A percentile compares a stretch with the other conserved stretches of the same genome.
phyloP scores from a whole-genome alignment of 192 early-diverging fungal species.

The Mortierella hygrophila region DNA sequence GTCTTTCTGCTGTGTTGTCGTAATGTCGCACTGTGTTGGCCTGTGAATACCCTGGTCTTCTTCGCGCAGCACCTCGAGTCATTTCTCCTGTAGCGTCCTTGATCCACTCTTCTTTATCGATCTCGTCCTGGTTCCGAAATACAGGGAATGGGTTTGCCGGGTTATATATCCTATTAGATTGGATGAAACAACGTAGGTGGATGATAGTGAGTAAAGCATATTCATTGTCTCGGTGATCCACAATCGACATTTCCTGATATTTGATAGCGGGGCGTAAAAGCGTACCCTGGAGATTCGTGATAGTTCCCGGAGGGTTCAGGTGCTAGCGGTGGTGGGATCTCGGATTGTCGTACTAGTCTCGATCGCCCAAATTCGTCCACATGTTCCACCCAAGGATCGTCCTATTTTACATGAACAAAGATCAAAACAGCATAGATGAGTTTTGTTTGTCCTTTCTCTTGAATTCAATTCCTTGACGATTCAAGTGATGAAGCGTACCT shows the following conservation, averaged over 20 bases:
- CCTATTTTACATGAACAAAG: slow-evolving; percentile 10
- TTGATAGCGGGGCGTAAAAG: background rate
- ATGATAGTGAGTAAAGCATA: no score
- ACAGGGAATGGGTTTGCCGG: slow-evolving; percentile 40
- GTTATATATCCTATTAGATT: slow-evolving; percentile 16
- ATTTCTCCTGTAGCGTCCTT: slow-evolving; percentile 25
- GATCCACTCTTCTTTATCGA: slow-evolving; percentile 37
- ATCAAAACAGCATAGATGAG: no score
- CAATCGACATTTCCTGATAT: background rate
- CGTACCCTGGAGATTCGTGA: slow-evolving; percentile 11
- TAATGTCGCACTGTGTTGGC: slow-evolving; percentile 54
- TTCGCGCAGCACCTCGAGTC: background rate
- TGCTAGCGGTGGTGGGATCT: slow-evolving; percentile 51
- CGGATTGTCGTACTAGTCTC: slow-evolving; percentile 68
- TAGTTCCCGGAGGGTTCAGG: slow-evolving; percentile 5
- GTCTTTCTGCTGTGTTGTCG: slow-evolving; percentile 64
- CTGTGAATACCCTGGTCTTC: slow-evolving; percentile 15
- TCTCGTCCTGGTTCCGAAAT: slow-evolving; percentile 33
- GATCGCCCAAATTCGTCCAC: slow-evolving; percentile 83
- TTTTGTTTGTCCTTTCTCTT: no score
- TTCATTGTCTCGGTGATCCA: background rate
- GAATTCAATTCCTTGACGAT: no score
- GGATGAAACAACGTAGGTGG: background rate
- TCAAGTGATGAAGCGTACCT: background rate
- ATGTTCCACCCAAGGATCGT: slow-evolving; percentile 83